Evolutionary conservation across 1,139 yeast species (phyloP).

Genomic region (Pichia sp.): DNA sequence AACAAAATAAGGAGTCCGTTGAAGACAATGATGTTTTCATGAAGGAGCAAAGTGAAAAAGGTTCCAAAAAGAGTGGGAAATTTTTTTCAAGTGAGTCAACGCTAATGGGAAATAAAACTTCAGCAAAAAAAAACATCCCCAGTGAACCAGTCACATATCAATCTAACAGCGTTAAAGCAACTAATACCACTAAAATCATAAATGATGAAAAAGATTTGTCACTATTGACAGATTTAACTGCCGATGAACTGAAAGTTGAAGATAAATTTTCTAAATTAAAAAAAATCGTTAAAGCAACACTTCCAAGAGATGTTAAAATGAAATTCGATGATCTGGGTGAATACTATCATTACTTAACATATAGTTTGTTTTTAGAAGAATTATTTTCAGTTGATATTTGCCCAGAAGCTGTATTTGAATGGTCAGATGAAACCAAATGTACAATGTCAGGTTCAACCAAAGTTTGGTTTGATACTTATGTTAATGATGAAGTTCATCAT

Average conservation of each 20-base stretch:
- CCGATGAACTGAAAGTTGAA: constrained; percentile 14
- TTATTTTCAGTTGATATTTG: constrained; percentile 40
- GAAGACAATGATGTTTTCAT: background rate
- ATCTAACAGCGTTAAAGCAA: background rate
- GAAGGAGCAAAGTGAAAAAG: background rate
- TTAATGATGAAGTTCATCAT: constrained; percentile 34
- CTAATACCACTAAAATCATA: background rate
- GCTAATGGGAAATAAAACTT: background rate
- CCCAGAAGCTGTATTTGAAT: constrained; percentile 41
- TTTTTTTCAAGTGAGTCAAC: background rate
- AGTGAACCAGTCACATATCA: background rate
- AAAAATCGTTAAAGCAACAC: constrained; percentile 17
- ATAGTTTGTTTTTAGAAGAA: constrained; percentile 58
- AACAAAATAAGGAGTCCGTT: background rate
- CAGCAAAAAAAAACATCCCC: background rate
- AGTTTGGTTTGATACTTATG: constrained; percentile 22
- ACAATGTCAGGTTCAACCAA: constrained; percentile 29
- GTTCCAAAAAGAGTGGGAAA: background rate
- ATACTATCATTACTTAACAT: constrained; percentile 56
- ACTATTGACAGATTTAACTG: background rate
- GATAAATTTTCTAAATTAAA: constrained; percentile 15
- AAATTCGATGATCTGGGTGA: constrained; percentile 42
- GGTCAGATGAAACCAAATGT: constrained; percentile 33
- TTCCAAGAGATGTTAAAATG: constrained; percentile 34
- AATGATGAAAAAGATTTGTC: background rate